phyloP scores from a whole-genome alignment of 2,329 filamentous ascomycete genomes.

The Purpureocillium takamizusanense region DNA sequence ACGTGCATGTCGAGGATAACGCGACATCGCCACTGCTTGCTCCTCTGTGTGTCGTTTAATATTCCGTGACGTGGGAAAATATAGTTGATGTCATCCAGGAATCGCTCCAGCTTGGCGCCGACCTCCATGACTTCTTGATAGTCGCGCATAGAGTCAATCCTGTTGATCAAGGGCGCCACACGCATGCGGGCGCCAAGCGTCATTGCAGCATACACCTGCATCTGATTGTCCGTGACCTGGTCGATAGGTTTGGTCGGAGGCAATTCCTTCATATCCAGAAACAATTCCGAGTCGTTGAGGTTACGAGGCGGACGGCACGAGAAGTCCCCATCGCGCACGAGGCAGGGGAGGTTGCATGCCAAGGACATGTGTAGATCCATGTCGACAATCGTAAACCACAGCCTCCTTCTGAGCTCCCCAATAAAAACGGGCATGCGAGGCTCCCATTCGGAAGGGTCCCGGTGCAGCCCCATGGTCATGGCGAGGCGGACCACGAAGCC shows the following conservation, averaged over 20 bases:
- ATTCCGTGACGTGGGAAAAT: slow-evolving; percentile 38
- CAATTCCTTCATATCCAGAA: slow-evolving; percentile 36
- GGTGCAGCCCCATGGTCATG: slow-evolving; percentile 51
- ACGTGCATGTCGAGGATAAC: slow-evolving; percentile 46
- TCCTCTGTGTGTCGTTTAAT: slow-evolving; percentile 32
- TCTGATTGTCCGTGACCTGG: slow-evolving; percentile 41
- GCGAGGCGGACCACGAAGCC: slow-evolving; percentile 46
- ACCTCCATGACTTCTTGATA: slow-evolving; percentile 44
- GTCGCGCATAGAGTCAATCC: slow-evolving; percentile 42
- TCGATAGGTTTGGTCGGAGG: slow-evolving; percentile 41
- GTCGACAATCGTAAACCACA: slow-evolving; percentile 49
- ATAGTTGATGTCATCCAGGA: slow-evolving; percentile 45
- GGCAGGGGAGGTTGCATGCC: slow-evolving; percentile 40
- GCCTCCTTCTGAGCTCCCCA: slow-evolving; percentile 42
- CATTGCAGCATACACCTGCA: slow-evolving; percentile 44
- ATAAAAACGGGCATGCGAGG: slow-evolving; percentile 39
- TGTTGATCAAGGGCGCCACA: slow-evolving; percentile 39
- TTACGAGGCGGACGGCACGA: slow-evolving; percentile 44
- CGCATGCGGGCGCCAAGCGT: slow-evolving; percentile 40
- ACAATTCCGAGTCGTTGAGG: slow-evolving; percentile 41
- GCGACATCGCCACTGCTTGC: slow-evolving; percentile 41
- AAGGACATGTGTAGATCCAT: slow-evolving; percentile 47
- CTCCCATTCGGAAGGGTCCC: slow-evolving; percentile 45
- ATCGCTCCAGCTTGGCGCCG: slow-evolving; percentile 42
- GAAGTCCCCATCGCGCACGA: slow-evolving; percentile 43